Conservation (phyloP, 164 flowering plant species). For the Berberis vulgaris region DNA sequence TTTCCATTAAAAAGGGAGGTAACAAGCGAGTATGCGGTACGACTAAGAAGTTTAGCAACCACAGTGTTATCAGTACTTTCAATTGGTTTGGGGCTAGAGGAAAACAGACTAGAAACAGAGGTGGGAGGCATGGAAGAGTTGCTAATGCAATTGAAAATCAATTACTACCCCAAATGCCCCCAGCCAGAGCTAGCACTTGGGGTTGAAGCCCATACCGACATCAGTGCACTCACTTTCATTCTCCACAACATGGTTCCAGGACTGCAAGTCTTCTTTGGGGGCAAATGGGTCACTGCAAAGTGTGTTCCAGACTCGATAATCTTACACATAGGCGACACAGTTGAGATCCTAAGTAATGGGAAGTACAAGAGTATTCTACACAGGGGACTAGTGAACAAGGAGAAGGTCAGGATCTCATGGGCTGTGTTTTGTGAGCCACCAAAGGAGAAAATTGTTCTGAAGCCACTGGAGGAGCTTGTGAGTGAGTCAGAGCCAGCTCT, state of each 20-base stretch:
- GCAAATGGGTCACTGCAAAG: constrained; percentile 85
- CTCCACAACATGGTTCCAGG: constrained; percentile 99
- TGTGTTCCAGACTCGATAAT: constrained; percentile 80
- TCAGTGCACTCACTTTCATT: constrained; percentile 80
- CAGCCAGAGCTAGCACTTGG: constrained; percentile 93
- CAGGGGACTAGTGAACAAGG: constrained; percentile 89
- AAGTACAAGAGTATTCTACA: constrained; percentile 86
- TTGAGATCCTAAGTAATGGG: constrained; percentile 85
- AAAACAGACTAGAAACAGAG: constrained; percentile 68
- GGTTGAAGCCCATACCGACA: constrained; percentile 90
- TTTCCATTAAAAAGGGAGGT: constrained; percentile 32
- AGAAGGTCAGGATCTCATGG: constrained; percentile 94
- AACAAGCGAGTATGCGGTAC: constrained; percentile 54
- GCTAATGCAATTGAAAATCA: constrained; percentile 74
- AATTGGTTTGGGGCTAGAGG: constrained; percentile 62
- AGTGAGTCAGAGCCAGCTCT: constrained; percentile 52
- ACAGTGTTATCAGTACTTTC: constrained; percentile 55
- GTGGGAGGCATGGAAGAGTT: constrained; percentile 80
- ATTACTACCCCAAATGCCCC: constrained; percentile 94
- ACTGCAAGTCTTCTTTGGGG: constrained; percentile 58
- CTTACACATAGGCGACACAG: constrained; percentile 83
- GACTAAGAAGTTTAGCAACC: constrained; percentile 47
- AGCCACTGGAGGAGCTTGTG: constrained; percentile 74
- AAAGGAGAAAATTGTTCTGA: constrained; percentile 66
- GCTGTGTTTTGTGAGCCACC: constrained; percentile 95